Base-by-base conservation (phyloP, 768 basidiomycete genomes). In the Hirschioporus abietinus region DNA sequence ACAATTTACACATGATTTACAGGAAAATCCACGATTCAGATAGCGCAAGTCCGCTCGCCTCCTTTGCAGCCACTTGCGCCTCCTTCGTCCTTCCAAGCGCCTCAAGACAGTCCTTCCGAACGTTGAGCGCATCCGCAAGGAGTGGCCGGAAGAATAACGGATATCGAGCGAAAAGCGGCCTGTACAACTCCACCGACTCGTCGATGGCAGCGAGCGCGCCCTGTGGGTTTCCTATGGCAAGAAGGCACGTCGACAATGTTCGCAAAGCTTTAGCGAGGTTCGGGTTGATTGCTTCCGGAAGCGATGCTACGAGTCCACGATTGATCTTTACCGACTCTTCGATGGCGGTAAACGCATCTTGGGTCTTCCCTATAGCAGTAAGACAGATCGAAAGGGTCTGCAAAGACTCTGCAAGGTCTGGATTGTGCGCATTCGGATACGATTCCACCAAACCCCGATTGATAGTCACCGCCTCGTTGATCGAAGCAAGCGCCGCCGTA, bases 121-220 rank as follows among this genome's bases (percentile, higher is more conserved):
- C 30, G 30, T 8, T 8, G 8, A 30, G 30, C 30, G 30, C 30
- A 30, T 8, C 30, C 30, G 30, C 30, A 8, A 30, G 30, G 30
- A 30, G 30, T 8, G 30, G 30, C 30, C 30, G 30, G 30, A 30
- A 30, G 30, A 30, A 30, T 30, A 30, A 30, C 8, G 30, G 30
- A 30, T 30, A 30, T 2, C 30, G 30, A 30, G 30, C 30, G 30
- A 30, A 30, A 8, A 30, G 30, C 8, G 30, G 30, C 8, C 58
- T 59, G 58, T 59, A n/a, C 58, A 59, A 59, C 4, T 61, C 24
- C 17, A 67, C 65, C 17, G 66, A 66, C 42, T 67, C 42, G 23
- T 60, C 35, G 35, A 67, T 57, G 8, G 65, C 68, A 3, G 26
- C 34, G 9, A 70, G 60, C 4, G 69, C 69, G 4, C 69, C 68